These are phyloP conservation scores for Penicillium parvum DNA, from an alignment of 495 filamentous ascomycete species.

Conservation along the genomic window DNA sequence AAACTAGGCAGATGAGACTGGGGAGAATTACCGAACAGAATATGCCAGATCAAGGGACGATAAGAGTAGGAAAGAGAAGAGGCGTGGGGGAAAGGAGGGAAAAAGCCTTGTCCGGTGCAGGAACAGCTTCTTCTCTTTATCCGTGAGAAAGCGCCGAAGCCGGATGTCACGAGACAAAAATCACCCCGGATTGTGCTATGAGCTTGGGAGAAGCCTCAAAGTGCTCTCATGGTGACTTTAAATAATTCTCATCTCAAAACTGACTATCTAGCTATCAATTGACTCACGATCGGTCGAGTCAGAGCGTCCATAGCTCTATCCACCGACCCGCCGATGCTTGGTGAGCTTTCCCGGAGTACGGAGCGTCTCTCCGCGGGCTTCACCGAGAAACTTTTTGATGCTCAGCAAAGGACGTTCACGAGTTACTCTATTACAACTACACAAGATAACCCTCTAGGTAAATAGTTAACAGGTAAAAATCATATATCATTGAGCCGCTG, in stretches of 20 bases:
- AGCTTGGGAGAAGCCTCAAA: too few relatives aligned
- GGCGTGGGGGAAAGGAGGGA: constrained; percentile 13
- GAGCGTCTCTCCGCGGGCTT: constrained; percentile 19
- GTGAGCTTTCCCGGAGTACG: constrained; percentile 19
- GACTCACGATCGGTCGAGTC: constrained; percentile 3
- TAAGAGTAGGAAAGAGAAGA: not conserved
- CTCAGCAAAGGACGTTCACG: constrained; percentile 16
- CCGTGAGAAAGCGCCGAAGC: constrained; percentile 34
- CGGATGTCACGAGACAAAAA: constrained; percentile 34
- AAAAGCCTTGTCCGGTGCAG: constrained; percentile 33
- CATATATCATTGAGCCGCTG: not conserved
- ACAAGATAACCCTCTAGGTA: too few relatives aligned
- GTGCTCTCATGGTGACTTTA: too few relatives aligned
- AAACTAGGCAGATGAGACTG: constrained; percentile 8
- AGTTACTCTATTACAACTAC: constrained; percentile 16
- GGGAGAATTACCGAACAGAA: constrained; percentile 19
- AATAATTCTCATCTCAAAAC: too few relatives aligned
- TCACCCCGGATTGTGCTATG: too few relatives aligned
- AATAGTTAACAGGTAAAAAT: not conserved
- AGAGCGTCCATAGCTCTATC: constrained; percentile 6
- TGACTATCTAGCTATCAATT: too few relatives aligned
- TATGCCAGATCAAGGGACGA: too few relatives aligned
- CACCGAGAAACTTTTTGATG: constrained; percentile 11
- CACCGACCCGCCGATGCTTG: constrained; percentile 15
- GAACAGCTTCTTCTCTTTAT: constrained; percentile 7